Conservation (phyloP, 225 moss, liverwort and hornwort species). For the Polytrichum commune region DNA sequence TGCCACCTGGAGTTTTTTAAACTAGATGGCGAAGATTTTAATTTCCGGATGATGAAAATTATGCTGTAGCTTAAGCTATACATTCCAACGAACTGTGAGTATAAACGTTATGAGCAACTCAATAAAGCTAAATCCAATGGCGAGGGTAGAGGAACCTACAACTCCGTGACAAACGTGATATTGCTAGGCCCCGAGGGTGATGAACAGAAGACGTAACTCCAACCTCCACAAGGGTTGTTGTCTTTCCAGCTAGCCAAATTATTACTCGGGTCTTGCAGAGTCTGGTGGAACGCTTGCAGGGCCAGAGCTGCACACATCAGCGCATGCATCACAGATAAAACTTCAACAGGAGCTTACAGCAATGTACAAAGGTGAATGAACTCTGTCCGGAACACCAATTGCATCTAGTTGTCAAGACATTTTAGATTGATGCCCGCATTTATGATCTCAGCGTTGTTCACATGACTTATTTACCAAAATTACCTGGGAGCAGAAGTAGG, state of each 20-base stretch:
- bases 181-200: slow-evolving; percentile 6
- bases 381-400: not conserved
- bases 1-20: too few species aligned
- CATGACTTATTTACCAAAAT: not conserved
- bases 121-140: not conserved
- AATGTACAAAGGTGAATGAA: not conserved
- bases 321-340: not conserved
- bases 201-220: slow-evolving; percentile 47
- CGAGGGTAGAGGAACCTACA: slow-evolving; percentile 37
- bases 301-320: slow-evolving; percentile 40
- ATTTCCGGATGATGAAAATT: too few species aligned
- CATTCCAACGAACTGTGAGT: too few species aligned
- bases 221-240: slow-evolving; percentile 57
- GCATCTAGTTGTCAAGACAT: not conserved
- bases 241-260: slow-evolving; percentile 41
- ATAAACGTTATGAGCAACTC: too few species aligned
- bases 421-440: too few species aligned
- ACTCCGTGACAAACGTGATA: slow-evolving; percentile 52
- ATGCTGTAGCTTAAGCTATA: too few species aligned
- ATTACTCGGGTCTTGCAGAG: slow-evolving; percentile 33
- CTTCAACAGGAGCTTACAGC: not conserved
- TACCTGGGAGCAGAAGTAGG: not conserved
- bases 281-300: slow-evolving; percentile 40
- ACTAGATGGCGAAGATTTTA: too few species aligned
- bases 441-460: not conserved